Base-by-base conservation (phyloP, 331 rosid genomes). In the Quercus lobata region DNA sequence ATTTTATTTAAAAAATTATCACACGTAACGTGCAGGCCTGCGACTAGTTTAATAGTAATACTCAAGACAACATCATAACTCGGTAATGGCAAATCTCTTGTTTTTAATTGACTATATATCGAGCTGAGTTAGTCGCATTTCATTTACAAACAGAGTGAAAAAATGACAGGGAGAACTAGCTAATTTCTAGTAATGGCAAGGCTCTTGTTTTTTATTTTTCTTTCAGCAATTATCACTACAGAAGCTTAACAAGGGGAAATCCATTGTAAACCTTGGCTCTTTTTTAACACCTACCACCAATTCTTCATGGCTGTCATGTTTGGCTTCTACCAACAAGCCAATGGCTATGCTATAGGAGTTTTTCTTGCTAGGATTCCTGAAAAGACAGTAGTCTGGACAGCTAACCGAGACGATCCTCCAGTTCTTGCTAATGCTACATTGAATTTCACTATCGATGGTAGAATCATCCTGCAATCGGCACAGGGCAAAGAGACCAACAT, bases 291-390 rank as follows among this genome's bases (percentile, higher is more conserved):
- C 89, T 18, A 29, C 15, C 14, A 24, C 57, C 8, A 19, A 61
- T 69, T 65, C 72, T 4, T 25, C 53, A 2, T 91, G 90, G 96
- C 8, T 0, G 30, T 91, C 96, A 22, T 22, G 24, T 91, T 87
- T 78, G 93, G 96, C 11, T 91, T 88, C 57, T 89, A 83, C 83
- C 4, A 4, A 76, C 83, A 79, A 78, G 84, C 71, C 22, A 60
- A 24, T 69, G 87, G 83, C 72, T 91, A 58, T 71, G 62, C 58
- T 3, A 29, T 87, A 55, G 92, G 89, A 21, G 72, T 84, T 73
- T 79, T 83, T 78, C 16, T 86, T 30, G 84, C 71, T 4, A 58
- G 80, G 12, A 17, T 21, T 8, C 61, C 69, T 2, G 18, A 16
- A 18, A 63, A 62, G 6, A 84, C 74, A 6, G 77, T 88, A 0